Base-by-base conservation (phyloP, 2,329 filamentous ascomycete species). In the Ustilaginoidea virens region DNA sequence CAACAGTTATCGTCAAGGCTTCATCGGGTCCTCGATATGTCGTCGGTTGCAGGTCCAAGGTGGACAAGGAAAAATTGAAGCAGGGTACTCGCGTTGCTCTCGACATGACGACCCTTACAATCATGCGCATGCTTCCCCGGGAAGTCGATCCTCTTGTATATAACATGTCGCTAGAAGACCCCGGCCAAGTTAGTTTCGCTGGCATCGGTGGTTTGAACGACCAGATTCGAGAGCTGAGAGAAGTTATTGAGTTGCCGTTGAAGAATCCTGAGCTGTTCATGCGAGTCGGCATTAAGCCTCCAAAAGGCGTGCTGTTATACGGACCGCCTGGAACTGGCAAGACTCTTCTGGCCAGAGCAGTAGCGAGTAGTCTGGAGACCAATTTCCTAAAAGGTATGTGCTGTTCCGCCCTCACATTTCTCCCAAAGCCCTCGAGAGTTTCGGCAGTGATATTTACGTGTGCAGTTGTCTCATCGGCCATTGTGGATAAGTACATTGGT, bases 131-230 rank as follows among this genome's bases (percentile, higher is more conserved):
- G 90, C 69, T 98, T 26, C 92, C 90, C 35, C 80, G 90, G 54
- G 90, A 98, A 63, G 92, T 98, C 51, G 90, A 98, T 51, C 90
- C 90, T 13, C 68, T 98, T 42, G 90, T 98, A 43, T 98, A 98
- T 71, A 98, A 98, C 66, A 98, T 98, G 90, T 98, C 90, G 13
- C 60, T 98, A 44, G 90, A 98, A 56, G 90, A 98, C 52, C 90
- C 90, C 1, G 90, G 90, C 5, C 87, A 96, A 56, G 79, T 98
- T 56, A 94, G 82, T 63, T 98, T 98, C 56, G 87, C 79, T 23
- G 90, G 92, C 45, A 98, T 98, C 42, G 90, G 90, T 61, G 90
- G 90, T 39, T 60, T 98, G 48, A 98, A 98, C 52, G 90, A 98
- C 43, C 90, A 98, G 63, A 98, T 98, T 47, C 73, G 90, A 57